Evolutionary conservation across 1,284 basidiomycete species (phyloP).

Genomic region (Pascua guehoae): DNA sequence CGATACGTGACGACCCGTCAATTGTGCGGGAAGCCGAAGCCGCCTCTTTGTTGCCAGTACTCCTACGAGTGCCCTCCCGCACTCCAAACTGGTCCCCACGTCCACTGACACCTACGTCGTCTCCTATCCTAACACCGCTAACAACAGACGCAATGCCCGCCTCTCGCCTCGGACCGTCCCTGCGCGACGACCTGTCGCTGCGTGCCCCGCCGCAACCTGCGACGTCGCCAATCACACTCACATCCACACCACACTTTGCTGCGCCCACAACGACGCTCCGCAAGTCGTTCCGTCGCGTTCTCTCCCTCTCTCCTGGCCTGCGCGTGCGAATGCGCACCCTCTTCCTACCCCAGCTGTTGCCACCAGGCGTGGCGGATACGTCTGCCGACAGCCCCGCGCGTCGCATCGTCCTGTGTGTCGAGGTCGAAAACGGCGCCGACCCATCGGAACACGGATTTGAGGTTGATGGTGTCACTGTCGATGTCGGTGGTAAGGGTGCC

Average conservation of each 20-base stretch:
- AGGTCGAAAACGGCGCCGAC: constrained; percentile 60
- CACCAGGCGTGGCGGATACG: constrained; percentile 53
- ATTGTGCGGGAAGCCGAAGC: too few relatives aligned
- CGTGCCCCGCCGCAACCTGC: not conserved
- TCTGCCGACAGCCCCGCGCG: constrained; percentile 70
- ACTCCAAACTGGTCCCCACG: too few relatives aligned
- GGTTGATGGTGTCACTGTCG: constrained; percentile 67
- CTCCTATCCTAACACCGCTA: not conserved
- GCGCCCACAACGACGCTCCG: constrained; percentile 59
- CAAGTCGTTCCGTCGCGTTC: constrained; percentile 76
- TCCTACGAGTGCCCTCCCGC: too few relatives aligned
- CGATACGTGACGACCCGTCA: too few relatives aligned
- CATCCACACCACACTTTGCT: not conserved
- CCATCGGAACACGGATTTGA: constrained; percentile 60
- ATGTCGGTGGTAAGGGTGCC: constrained; percentile 69
- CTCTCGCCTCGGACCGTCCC: constrained; percentile 31
- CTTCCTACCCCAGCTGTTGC: constrained; percentile 70
- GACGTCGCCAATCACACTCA: not conserved
- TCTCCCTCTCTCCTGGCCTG: constrained; percentile 73
- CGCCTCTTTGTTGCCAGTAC: too few relatives aligned
- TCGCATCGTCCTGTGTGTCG: constrained; percentile 77
- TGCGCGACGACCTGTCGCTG: constrained; percentile 31
- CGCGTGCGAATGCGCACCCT: constrained; percentile 82
- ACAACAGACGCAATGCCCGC: constrained; percentile 30
- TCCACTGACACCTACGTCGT: not conserved